These are phyloP conservation scores for Lunularia cruciata DNA, from an alignment of 225 moss, liverwort and hornwort species.

Conservation along the genomic window DNA sequence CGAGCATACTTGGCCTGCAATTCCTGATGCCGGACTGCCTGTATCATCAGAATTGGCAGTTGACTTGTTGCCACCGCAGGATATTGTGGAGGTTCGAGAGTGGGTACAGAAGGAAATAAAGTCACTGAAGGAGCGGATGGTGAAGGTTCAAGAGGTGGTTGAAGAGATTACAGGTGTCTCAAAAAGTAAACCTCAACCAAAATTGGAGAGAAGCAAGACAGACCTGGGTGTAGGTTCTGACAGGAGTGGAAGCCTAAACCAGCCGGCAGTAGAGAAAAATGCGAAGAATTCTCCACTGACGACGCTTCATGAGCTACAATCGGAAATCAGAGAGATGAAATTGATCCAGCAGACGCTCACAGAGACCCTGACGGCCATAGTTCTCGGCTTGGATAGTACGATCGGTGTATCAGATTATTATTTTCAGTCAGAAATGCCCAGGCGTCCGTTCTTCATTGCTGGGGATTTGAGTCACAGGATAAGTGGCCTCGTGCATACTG, in stretches of 20 bases:
- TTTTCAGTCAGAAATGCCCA: conserved; percentile 2
- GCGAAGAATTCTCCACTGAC: not conserved
- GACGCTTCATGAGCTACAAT: not conserved
- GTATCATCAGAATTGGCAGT: not conserved
- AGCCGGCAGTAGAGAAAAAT: not conserved
- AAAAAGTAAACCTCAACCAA: not conserved
- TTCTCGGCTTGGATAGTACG: not conserved
- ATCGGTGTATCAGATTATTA: conserved; percentile 16
- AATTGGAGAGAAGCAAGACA: conserved; percentile 21
- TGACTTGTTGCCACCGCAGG: conserved; percentile 18
- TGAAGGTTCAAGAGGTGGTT: conserved; percentile 8
- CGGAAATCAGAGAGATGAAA: conserved; percentile 14
- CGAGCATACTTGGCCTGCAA: conserved; percentile 16
- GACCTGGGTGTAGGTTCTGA: conserved; percentile 2
- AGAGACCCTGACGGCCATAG: conserved; percentile 8
- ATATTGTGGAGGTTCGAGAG: conserved; percentile 14
- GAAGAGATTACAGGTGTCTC: conserved; percentile 9
- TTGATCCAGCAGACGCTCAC: not conserved
- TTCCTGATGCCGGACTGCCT: not conserved
- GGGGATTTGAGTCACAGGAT: conserved; percentile 24
- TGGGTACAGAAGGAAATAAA: conserved; percentile 24
- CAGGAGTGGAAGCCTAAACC: not conserved
- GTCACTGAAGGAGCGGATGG: conserved; percentile 5
- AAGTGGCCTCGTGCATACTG: conserved; percentile 9
- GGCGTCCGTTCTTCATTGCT: conserved; percentile 25